phyloP scores from a whole-genome alignment of 345 rosid genomes.

The Gossypium raimondii region DNA sequence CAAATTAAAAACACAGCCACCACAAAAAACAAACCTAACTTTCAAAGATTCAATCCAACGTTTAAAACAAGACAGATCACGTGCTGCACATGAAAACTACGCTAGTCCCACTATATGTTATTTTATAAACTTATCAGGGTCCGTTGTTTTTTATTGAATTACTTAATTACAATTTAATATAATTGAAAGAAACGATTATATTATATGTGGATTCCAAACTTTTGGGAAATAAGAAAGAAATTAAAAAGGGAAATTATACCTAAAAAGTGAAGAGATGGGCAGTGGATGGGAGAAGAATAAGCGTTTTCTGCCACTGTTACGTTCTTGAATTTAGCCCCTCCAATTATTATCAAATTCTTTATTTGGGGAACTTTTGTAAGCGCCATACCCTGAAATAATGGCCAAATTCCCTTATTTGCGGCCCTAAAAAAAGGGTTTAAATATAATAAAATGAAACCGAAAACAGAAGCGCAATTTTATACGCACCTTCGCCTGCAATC shows the following conservation, averaged over 20 bases:
- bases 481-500: constrained; percentile 65
- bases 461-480: neutral
- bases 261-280: constrained; percentile 70
- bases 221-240: neutral
- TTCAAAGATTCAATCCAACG: neutral
- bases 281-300: constrained; percentile 48
- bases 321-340: constrained; percentile 63
- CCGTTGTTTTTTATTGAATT: too few species aligned
- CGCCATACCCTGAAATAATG: constrained; percentile 54
- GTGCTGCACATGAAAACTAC: too few species aligned
- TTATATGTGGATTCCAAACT: too few species aligned
- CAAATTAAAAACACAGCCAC: neutral
- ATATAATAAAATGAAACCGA: neutral
- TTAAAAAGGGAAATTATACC: constrained; percentile 31
- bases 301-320: constrained; percentile 51
- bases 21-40: neutral
- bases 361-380: constrained; percentile 67
- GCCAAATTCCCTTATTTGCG: neutral
- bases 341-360: constrained; percentile 59
- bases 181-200: too few species aligned
- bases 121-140: too few species aligned
- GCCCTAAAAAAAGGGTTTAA: too few species aligned
- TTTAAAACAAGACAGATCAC: neutral
- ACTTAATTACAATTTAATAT: too few species aligned
- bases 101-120: too few species aligned